A percentile compares a stretch with the other conserved stretches of the same genome.
Evolutionary conservation across 2,329 filamentous ascomycete species (phyloP).

Genomic region (Emmonsia crescens): DNA sequence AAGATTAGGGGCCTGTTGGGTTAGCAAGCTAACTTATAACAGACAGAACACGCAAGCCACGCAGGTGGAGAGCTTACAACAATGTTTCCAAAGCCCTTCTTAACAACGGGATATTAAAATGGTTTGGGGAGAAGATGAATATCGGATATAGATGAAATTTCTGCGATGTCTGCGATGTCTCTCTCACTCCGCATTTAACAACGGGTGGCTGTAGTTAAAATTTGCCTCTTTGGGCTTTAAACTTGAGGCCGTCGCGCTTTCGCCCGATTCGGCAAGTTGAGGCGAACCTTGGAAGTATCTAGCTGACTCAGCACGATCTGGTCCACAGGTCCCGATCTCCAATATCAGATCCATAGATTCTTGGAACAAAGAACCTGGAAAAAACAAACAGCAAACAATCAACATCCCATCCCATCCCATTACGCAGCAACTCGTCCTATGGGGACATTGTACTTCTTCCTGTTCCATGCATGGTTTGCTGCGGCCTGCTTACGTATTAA

Average conservation of each 20-base stretch:
- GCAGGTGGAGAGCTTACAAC: neutral
- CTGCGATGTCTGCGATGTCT: neutral
- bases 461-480: neutral
- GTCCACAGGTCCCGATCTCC: too few relatives aligned
- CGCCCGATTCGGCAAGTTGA: neutral
- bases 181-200: neutral
- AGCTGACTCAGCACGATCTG: neutral
- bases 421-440: neutral
- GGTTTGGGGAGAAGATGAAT: neutral
- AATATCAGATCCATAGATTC: too few relatives aligned
- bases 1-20: neutral
- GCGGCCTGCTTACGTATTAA: too few relatives aligned
- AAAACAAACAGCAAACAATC: neutral
- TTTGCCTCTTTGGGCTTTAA: neutral
- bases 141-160: neutral
- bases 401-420: neutral
- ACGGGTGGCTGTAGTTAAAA: neutral
- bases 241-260: neutral
- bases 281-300: neutral
- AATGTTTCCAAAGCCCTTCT: neutral
- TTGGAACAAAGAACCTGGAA: neutral
- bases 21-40: too few relatives aligned
- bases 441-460: neutral
- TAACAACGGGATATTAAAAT: neutral
- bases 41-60: neutral